These are phyloP conservation scores for Annulohypoxylon truncatum DNA, from an alignment of 2,329 filamentous ascomycete species.

Conservation along the genomic window DNA sequence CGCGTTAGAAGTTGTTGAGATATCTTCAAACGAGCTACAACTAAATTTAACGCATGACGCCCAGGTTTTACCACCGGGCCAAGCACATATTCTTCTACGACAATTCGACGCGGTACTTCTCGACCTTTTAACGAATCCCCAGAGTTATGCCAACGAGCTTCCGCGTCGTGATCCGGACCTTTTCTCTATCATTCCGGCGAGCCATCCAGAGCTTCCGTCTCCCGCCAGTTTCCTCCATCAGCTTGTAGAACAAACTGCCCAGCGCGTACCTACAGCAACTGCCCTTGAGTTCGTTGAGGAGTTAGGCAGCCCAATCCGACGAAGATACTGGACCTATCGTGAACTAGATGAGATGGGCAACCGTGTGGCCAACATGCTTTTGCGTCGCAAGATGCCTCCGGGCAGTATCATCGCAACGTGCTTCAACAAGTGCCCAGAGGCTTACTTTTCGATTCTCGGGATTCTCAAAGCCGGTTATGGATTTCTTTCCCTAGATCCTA, in stretches of 20 bases:
- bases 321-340: slow-evolving; percentile 76
- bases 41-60: slow-evolving; percentile 75
- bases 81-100: slow-evolving; percentile 72
- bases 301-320: slow-evolving; percentile 61
- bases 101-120: slow-evolving; percentile 79
- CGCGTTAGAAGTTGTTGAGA: slow-evolving; percentile 81
- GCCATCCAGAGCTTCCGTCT: slow-evolving; percentile 66
- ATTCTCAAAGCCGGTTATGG: slow-evolving; percentile 85
- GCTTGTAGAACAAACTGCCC: slow-evolving; percentile 76
- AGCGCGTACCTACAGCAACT: slow-evolving; percentile 64
- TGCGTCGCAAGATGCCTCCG: slow-evolving; percentile 58
- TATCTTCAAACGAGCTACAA: slow-evolving; percentile 58
- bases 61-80: slow-evolving; percentile 73
- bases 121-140: slow-evolving; percentile 65
- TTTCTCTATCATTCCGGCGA: slow-evolving; percentile 75
- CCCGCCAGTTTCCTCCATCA: slow-evolving; percentile 75
- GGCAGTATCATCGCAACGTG: slow-evolving; percentile 79
- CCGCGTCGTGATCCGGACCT: slow-evolving; percentile 52
- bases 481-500: slow-evolving; percentile 83
- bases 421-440: slow-evolving; percentile 87
- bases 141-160: slow-evolving; percentile 56
- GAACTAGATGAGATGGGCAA: slow-evolving; percentile 79
- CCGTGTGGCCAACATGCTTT: slow-evolving; percentile 74
- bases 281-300: slow-evolving; percentile 81
- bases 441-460: slow-evolving; percentile 83